Evolutionary conservation across 2,329 filamentous ascomycete species (phyloP).

Genomic region (Pestalotiopsis sp.): DNA sequence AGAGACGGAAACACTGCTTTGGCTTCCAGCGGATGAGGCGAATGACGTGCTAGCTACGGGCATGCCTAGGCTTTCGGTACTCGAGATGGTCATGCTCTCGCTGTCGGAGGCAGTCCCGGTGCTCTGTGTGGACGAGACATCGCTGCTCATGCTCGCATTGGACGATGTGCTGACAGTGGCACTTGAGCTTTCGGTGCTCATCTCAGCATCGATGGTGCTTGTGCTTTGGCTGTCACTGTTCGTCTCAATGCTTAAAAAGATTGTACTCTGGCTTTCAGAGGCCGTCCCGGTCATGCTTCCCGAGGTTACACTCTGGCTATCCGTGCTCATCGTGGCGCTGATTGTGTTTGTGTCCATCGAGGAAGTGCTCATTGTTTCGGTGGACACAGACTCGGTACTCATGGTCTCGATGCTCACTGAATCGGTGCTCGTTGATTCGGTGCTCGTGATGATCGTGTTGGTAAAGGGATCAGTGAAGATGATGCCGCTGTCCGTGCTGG

Average conservation of each 20-base stretch:
- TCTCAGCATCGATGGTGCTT: neutral
- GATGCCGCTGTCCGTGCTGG: neutral
- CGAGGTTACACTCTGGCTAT: neutral
- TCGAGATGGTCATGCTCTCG: neutral
- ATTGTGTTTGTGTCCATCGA: neutral
- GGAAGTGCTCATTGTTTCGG: neutral
- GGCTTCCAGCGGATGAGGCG: neutral
- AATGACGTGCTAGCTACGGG: neutral
- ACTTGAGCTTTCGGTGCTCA: too few species aligned
- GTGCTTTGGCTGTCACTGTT: neutral
- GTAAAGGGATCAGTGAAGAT: neutral
- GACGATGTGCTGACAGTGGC: too few species aligned
- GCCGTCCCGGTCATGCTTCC: neutral
- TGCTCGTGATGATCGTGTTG: neutral
- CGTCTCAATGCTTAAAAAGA: neutral
- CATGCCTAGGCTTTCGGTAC: neutral
- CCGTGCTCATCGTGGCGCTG: neutral
- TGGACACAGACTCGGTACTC: neutral
- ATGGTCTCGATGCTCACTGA: neutral
- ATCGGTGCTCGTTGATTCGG: neutral
- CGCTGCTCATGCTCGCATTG: too few species aligned
- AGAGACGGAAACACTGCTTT: neutral
- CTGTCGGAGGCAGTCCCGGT: neutral
- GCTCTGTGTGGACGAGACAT: too few species aligned
- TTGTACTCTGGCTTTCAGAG: too few species aligned